Evolutionary conservation across 495 filamentous ascomycete species (phyloP), one percentile per base, ranked within the genome.

Genomic region (Staphylotrichum longicolle): DNA sequence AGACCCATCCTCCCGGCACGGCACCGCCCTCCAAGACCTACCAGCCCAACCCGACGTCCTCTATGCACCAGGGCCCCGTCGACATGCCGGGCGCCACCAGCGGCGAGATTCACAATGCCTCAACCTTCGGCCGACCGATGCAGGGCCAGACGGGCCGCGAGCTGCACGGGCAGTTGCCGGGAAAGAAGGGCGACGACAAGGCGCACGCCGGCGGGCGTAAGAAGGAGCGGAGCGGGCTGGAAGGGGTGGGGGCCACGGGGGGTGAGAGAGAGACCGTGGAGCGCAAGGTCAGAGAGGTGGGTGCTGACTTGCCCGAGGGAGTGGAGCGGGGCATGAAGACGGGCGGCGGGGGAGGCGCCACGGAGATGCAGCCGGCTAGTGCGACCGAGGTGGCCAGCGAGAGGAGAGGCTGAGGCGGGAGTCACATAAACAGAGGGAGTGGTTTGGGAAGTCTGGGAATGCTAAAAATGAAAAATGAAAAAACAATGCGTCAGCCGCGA

Each of bases 1-100:
- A 91, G 70, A 83, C 81, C 15, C 74, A 85, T 42, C 77, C 86
- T 0, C 71, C 86, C 0, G 89, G 89, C 53, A 85, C 84, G 7
- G 90, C 89, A 0, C 20, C 20, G 20, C 20, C 20, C 20, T 27
- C 20, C 20, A 27, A 27, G 20, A 48, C n/a, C 33, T 7, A 57
- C 54, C 11, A 46, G 41, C 54, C 54, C 12, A 57, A 57, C 42
- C 54, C 54, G 32, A 27, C 20, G 20, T 27, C 20, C 20, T 27
- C 20, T 27, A 27, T 57, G 30, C 30, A 57, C 54, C 12, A 35
- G 6, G 30, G 6, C 3, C 83, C 88, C 8, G 62, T 4, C 69
- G 80, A 84, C 33, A 69, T 90, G 12, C 71, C 68, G 20, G 90
- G 90, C 5, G 79, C 88, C 3, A 90, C 87, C 0, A 88, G 83